Conservation (phyloP, 2,329 filamentous ascomycete genomes). For the Pseudomassariella vexata region DNA sequence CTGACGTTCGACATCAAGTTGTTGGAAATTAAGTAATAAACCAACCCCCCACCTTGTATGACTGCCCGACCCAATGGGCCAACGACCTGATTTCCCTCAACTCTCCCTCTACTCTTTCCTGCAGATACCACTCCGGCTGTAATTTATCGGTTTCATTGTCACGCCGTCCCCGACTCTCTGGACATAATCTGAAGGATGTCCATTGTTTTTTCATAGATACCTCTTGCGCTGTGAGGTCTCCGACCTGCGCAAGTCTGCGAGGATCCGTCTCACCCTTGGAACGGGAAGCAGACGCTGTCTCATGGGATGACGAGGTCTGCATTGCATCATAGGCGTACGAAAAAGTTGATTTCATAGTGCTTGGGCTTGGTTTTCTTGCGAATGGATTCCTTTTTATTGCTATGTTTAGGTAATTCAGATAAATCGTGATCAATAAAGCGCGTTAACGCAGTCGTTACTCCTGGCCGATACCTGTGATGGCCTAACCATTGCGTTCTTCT, state of each 20-base stretch:
- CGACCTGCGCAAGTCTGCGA: conserved; percentile 39
- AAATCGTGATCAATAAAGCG: conserved; percentile 4
- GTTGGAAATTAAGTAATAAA: conserved; percentile 77
- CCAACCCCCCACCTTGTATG: too few species aligned
- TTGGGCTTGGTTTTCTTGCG: conserved; percentile 18
- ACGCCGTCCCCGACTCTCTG: too few species aligned
- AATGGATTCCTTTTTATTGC: conserved; percentile 10
- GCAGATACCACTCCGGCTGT: conserved; percentile 21
- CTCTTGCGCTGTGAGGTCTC: conserved; percentile 37
- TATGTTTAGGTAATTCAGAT: conserved; percentile 12
- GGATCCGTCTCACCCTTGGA: conserved; percentile 27
- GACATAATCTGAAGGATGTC: background rate
- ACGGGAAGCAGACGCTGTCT: conserved; percentile 32
- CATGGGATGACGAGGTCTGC: conserved; percentile 45
- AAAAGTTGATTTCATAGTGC: conserved; percentile 24
- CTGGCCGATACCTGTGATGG: too few species aligned
- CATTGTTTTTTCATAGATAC: conserved; percentile 8
- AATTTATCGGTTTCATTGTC: conserved; percentile 15
- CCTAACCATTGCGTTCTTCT: too few species aligned
- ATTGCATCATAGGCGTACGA: conserved; percentile 46
- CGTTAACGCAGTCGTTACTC: too few species aligned
- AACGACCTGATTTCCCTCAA: background rate
- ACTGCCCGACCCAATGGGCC: too few species aligned
- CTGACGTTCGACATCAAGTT: conserved; percentile 90
- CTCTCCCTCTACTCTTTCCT: conserved; percentile 10